Base-by-base conservation (phyloP, 768 basidiomycete species). In the Boletus eberwhitei region DNA sequence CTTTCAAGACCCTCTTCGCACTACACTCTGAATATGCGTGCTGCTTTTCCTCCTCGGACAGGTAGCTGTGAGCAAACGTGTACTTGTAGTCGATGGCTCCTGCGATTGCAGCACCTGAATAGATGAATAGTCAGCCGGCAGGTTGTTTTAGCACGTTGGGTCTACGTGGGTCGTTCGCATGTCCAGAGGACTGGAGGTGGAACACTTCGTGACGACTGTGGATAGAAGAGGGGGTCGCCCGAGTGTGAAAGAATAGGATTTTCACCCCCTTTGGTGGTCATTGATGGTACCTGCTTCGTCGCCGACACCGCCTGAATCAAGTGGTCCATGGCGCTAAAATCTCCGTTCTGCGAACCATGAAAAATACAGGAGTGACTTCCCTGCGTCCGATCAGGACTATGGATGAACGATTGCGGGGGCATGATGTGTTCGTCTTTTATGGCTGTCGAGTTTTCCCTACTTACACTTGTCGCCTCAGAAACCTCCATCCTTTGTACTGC, bases 11-110 rank as follows among this genome's bases (percentile, higher is more conserved):
- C 53, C 93, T 78, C 51, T 76, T 67, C 8, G 93, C 93, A 66
- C 91, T 94, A 43, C 93, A 96, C 32, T 82, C 74, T 14, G 90
- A 90, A 59, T 83, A 79, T 3, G 87, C 87, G 3, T 76, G 68
- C 16, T 73, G 62, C 55, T 74, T 74, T 48, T 82, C 79, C 14
- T 80, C 77, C 37, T 81, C 75, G 2, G 82, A 79, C 4, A 63
- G 62, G 64, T 86, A 87, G 1, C 54, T 66, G 53, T 73, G 75
- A 24, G 78, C 73, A 71, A 89, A 85, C 5, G 83, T 88, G 56
- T 74, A 59, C 73, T 90, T 89, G 74, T 91, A 88, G 68, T 89
- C 86, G 48, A 88, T 75, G 38, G 80, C 84, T 55, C 85, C 79
- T 13, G 78, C 69, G 42, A 88, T 68, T 24, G 86, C 84, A 39